Evolutionary conservation across 768 basidiomycete genomes (phyloP), one percentile per base, ranked within the genome.

Genomic region (Termitomyces bulborhizus): DNA sequence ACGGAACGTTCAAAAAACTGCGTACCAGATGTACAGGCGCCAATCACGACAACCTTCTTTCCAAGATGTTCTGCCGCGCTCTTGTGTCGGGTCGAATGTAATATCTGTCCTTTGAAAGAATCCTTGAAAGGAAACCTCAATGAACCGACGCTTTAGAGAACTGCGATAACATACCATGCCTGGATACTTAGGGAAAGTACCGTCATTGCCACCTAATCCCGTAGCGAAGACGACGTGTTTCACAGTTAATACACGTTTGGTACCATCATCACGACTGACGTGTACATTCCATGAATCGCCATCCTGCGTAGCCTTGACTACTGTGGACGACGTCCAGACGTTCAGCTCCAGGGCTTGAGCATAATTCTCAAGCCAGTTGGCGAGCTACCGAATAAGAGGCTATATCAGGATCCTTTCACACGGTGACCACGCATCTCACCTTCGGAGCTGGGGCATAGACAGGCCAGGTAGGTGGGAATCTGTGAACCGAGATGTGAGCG

Each of bases 11-110:
- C 15, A 26, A 57, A 32, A 32, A 3, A 40, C 62, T 27, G 27
- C 32, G 12, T 41, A 74, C 75, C 73, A 18, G 85, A 84, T 11
- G 84, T 86, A 51, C 82, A 82, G 13, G 86, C 76, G 1, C 88
- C 88, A 4, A 90, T 69, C 2, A 90, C 81, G 3, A 84, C 73
- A 0, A 88, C 85, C 62, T 84, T 90, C 70, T 89, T 89, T 13
- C 85, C 88, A 1, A 64, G 44, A 60, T 83, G 83, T 40, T 82
- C 81, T 11, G 71, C 67, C 0, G 84, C 83, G n/a, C 66, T 71
- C 40, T 76, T 74, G 65, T 88, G 82, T 27, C 75, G 63, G 5
- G 67, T 73, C 0, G 86, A 86, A 64, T 90, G 88, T 15, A 83
- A 59, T 3, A 83, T 66, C 49, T 79, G 69, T 7, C 88, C 88